phyloP scores from a whole-genome alignment of 768 basidiomycete genomes.

The Mrakia gelida region DNA sequence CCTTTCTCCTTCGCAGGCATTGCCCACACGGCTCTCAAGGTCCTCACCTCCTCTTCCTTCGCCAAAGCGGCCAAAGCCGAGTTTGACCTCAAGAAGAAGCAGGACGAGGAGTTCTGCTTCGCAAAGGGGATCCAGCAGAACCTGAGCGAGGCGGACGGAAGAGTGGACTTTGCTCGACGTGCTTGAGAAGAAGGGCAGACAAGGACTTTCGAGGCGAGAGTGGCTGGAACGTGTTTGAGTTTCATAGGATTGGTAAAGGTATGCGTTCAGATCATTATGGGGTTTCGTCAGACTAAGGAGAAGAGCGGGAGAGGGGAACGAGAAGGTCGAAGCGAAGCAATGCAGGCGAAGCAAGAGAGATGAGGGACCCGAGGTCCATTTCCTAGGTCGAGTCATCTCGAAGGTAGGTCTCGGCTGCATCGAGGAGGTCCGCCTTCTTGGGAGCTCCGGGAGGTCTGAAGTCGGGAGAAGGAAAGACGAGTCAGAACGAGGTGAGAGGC shows the following conservation, averaged over 20 bases:
- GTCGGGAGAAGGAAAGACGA: no score
- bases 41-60: no score
- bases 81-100: no score
- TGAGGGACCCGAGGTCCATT: not conserved
- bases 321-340: not conserved
- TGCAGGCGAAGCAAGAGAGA: not conserved
- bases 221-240: not conserved
- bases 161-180: no score
- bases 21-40: no score
- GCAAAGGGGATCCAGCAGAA: no score
- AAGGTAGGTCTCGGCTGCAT: slow-evolving; percentile 12
- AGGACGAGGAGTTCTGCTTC: no score
- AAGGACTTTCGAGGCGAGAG: no score
- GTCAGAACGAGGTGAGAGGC: not conserved
- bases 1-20: no score
- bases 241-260: not conserved
- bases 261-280: not conserved
- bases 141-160: no score
- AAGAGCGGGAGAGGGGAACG: not conserved
- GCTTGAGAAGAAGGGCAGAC: no score
- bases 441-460: not conserved
- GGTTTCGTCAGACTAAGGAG: not conserved
- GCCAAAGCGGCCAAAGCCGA: no score
- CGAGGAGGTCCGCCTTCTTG: slow-evolving; percentile 23
- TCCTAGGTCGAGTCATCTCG: not conserved